Percentiles rank a stretch among this genome's conserved stretches.
phyloP scores from a whole-genome alignment of 2,329 filamentous ascomycete species.

The Venturia aucupariae region DNA sequence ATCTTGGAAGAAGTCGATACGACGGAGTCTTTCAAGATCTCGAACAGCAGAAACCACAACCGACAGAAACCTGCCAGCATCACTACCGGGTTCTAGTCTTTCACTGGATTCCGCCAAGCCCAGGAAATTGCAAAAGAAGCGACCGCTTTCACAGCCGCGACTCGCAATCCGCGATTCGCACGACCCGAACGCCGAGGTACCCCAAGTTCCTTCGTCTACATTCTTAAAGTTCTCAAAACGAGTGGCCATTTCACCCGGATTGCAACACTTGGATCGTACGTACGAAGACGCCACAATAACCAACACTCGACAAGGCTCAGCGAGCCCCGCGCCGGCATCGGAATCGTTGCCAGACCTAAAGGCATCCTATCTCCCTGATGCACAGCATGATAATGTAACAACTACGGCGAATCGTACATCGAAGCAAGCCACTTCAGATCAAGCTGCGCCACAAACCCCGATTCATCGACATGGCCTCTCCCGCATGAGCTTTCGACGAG shows the following conservation, averaged over 20 bases:
- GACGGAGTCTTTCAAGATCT: constrained; percentile 9
- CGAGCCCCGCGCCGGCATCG: not conserved
- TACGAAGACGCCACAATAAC: constrained; percentile 23
- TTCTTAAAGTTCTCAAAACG: constrained; percentile 28
- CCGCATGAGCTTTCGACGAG: not conserved
- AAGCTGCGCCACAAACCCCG: not conserved
- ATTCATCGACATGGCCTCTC: constrained; percentile 3
- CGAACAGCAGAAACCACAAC: constrained; percentile 18
- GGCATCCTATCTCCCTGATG: constrained; percentile 8
- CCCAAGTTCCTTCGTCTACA: constrained; percentile 27
- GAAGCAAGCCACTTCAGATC: not conserved
- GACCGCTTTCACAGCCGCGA: constrained; percentile 21
- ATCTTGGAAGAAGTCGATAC: constrained; percentile 12
- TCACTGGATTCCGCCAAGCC: constrained; percentile 18
- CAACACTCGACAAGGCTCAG: constrained; percentile 17
- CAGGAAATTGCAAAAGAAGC: constrained; percentile 25
- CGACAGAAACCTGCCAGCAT: constrained; percentile 20
- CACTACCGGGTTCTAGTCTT: constrained; percentile 20
- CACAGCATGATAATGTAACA: not conserved
- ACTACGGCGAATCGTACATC: not conserved
- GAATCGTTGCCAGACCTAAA: not conserved
- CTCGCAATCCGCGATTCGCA: constrained; percentile 26
- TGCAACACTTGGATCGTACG: constrained; percentile 29
- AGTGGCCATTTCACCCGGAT: constrained; percentile 26
- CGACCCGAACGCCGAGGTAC: constrained; percentile 25